phyloP scores from a whole-genome alignment of 495 filamentous ascomycete genomes.

The Evernia prunastri region DNA sequence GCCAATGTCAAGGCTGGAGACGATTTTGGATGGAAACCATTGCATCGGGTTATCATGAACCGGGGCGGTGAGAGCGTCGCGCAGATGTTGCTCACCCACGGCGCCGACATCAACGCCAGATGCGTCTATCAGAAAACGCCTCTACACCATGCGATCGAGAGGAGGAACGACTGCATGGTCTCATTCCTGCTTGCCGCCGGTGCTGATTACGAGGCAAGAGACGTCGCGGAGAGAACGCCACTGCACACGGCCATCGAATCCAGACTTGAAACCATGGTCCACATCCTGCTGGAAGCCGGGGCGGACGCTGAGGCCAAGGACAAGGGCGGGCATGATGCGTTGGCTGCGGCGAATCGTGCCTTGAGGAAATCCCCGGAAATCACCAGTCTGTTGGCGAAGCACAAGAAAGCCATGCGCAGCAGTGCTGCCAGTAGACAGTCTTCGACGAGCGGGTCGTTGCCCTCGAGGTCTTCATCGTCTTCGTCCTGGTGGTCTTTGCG shows the following conservation, averaged over 20 bases:
- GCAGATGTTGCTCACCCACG: conserved; percentile 12
- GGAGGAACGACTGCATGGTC: conserved; percentile 18
- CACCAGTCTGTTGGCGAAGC: conserved; percentile 14
- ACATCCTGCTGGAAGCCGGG: conserved; percentile 19
- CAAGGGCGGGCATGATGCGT: conserved; percentile 16
- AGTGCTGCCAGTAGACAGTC: not conserved
- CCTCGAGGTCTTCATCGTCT: conserved; percentile 7
- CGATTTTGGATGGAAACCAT: conserved; percentile 24
- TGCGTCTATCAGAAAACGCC: conserved; percentile 19
- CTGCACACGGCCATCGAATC: conserved; percentile 26
- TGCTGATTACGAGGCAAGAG: conserved; percentile 21
- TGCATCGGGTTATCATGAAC: conserved; percentile 20
- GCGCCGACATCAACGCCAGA: conserved; percentile 18
- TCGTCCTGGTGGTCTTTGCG: conserved; percentile 8
- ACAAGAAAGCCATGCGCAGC: conserved; percentile 10
- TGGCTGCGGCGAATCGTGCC: conserved; percentile 18
- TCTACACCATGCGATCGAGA: conserved; percentile 26
- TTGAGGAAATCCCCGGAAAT: conserved; percentile 23
- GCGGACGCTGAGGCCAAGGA: conserved; percentile 22
- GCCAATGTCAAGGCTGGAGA: conserved; percentile 21
- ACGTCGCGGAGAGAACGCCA: conserved; percentile 22
- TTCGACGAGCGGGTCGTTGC: not conserved
- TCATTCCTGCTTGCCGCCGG: conserved; percentile 17
- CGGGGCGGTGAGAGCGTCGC: conserved; percentile 4
- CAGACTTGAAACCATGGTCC: conserved; percentile 22